Evolutionary conservation across 441 rosid genomes (phyloP).

Genomic region (Capsella rubella): DNA sequence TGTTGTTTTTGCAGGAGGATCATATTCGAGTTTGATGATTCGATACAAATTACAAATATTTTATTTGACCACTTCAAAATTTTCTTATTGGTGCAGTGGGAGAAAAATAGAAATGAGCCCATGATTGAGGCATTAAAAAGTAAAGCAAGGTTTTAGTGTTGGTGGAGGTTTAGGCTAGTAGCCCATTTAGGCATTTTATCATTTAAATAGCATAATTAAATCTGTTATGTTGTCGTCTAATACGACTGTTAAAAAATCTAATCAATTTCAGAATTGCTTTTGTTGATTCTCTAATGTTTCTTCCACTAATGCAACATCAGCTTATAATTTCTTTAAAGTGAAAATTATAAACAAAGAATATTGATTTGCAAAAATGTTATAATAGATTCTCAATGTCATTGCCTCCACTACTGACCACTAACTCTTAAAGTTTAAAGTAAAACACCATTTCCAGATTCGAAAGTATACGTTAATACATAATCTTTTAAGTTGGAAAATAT

Average conservation of each 20-base stretch:
- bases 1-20: constrained; percentile 31
- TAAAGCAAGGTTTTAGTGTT: constrained; percentile 41
- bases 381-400: constrained; percentile 22
- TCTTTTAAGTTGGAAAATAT: background rate
- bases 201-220: constrained; percentile 26
- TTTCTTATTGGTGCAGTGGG: constrained; percentile 17
- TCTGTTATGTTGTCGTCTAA: constrained; percentile 34
- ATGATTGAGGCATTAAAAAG: constrained; percentile 38
- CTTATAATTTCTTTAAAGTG: constrained; percentile 2
- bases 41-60: constrained; percentile 19
- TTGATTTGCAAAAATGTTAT: background rate
- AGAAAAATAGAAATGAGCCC: constrained; percentile 23
- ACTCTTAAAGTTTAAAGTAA: background rate
- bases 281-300: constrained; percentile 36
- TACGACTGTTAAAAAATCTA: constrained; percentile 28
- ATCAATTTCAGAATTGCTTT: constrained; percentile 25
- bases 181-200: constrained; percentile 34
- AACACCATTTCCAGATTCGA: constrained; percentile 18
- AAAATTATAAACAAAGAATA: background rate
- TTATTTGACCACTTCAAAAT: constrained; percentile 25
- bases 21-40: constrained; percentile 39
- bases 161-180: constrained; percentile 43
- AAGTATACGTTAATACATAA: background rate
- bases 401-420: constrained; percentile 32
- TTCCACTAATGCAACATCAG: constrained; percentile 42